Conservation (phyloP, 495 filamentous ascomycete genomes). For the Haplographium delicatum region DNA sequence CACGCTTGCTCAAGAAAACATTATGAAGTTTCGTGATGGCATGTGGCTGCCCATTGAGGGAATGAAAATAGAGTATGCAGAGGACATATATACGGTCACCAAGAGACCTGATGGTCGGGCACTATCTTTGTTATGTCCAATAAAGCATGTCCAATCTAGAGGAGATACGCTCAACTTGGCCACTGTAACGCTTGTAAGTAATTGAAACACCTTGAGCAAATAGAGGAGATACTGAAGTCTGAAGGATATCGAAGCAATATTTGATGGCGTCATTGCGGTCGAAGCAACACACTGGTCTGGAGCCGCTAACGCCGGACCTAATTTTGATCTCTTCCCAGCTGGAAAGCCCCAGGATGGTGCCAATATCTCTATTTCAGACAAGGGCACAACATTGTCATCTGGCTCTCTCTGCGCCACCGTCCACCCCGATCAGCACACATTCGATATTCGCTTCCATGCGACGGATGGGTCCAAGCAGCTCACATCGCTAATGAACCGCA, state of each 20-base stretch:
- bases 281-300: slow-evolving; percentile 62
- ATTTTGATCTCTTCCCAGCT: slow-evolving; percentile 56
- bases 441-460: slow-evolving; percentile 51
- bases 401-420: slow-evolving; percentile 51
- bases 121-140: slow-evolving; percentile 44
- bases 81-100: slow-evolving; percentile 44
- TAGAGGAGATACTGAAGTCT: slow-evolving; percentile 22
- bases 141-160: slow-evolving; percentile 38
- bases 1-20: too few species aligned
- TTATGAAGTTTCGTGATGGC: slow-evolving; percentile 46
- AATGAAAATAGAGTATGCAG: slow-evolving; percentile 47
- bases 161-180: slow-evolving; percentile 55
- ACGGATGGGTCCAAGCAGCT: slow-evolving; percentile 42
- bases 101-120: slow-evolving; percentile 31
- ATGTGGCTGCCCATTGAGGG: slow-evolving; percentile 48
- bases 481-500: slow-evolving; percentile 55
- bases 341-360: slow-evolving; percentile 39
- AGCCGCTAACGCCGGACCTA: slow-evolving; percentile 50
- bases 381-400: slow-evolving; percentile 48
- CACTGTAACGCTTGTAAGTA: slow-evolving; percentile 39
- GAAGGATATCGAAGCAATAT: slow-evolving; percentile 48
- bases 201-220: neutral
- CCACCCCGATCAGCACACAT: slow-evolving; percentile 45
- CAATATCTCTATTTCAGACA: slow-evolving; percentile 41
- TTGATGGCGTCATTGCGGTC: slow-evolving; percentile 56